Evolutionary conservation across 106 monocot genomes (phyloP).

Genomic region (Ottelia alismoides): DNA sequence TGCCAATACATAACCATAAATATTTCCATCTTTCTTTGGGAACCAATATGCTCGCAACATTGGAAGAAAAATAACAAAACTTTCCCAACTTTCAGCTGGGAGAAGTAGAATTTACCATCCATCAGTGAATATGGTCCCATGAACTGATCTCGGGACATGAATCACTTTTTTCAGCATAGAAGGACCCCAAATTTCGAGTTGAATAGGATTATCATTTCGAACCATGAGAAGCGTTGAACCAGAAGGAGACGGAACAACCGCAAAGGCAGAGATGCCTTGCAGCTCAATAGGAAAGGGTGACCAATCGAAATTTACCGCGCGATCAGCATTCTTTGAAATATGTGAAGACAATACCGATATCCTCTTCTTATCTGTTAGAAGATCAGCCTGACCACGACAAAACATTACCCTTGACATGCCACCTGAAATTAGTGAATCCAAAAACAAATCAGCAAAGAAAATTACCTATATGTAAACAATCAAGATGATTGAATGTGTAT

Average conservation of each 20-base stretch:
- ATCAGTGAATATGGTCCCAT: slow-evolving; percentile 74
- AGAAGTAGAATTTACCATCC: slow-evolving; percentile 57
- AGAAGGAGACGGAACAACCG: slow-evolving; percentile 89
- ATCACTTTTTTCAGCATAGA: slow-evolving; percentile 68
- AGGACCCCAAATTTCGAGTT: slow-evolving; percentile 72
- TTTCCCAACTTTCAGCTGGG: too few relatives aligned
- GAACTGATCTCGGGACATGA: slow-evolving; percentile 59
- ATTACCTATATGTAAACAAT: too few relatives aligned
- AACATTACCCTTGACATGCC: slow-evolving; percentile 66
- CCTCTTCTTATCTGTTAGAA: slow-evolving; percentile 59
- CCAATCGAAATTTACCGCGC: slow-evolving; percentile 61
- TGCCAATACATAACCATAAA: too few relatives aligned
- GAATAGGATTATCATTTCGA: slow-evolving; percentile 63
- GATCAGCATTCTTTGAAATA: slow-evolving; percentile 33
- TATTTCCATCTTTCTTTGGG: too few relatives aligned
- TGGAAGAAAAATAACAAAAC: background rate
- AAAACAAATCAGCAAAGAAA: too few relatives aligned
- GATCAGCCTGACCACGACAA: slow-evolving; percentile 56
- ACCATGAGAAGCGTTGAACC: slow-evolving; percentile 77
- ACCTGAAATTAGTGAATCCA: too few relatives aligned
- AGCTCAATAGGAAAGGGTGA: slow-evolving; percentile 91
- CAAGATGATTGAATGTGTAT: too few relatives aligned
- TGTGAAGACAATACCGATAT: slow-evolving; percentile 54
- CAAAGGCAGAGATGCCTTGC: slow-evolving; percentile 49
- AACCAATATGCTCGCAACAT: too few relatives aligned